Evolutionary conservation across 2,329 filamentous ascomycete species (phyloP).

Genomic region (Graphium sp.): DNA sequence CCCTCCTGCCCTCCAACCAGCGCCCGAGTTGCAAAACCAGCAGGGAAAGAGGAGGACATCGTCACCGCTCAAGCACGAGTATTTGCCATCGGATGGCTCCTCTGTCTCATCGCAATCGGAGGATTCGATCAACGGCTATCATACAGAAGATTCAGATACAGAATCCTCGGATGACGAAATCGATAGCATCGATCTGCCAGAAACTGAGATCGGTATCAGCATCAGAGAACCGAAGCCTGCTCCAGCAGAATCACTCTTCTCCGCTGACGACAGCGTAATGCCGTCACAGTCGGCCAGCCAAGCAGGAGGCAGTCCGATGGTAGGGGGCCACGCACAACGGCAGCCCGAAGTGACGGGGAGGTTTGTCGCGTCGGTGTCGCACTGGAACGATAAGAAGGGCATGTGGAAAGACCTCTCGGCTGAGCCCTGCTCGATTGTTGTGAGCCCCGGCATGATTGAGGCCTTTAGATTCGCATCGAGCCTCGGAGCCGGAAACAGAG

Average conservation of each 20-base stretch:
- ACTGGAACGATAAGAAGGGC: slow-evolving; percentile 43
- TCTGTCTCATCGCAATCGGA: slow-evolving; percentile 46
- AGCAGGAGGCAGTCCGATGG: slow-evolving; percentile 22
- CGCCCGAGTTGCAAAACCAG: slow-evolving; percentile 2
- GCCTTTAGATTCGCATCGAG: slow-evolving; percentile 23
- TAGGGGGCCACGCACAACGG: slow-evolving; percentile 5
- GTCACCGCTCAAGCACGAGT: slow-evolving; percentile 93
- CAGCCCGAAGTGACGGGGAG: slow-evolving; percentile 23
- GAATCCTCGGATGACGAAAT: slow-evolving; percentile 32
- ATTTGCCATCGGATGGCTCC: slow-evolving; percentile 62
- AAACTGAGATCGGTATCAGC: slow-evolving; percentile 40
- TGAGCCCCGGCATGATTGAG: slow-evolving; percentile 42
- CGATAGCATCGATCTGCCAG: slow-evolving; percentile 42
- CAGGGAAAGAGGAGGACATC: slow-evolving; percentile 32
- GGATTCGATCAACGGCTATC: slow-evolving; percentile 31
- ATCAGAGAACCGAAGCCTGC: slow-evolving; percentile 26
- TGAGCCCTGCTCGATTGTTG: slow-evolving; percentile 34
- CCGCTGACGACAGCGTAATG: slow-evolving; percentile 47
- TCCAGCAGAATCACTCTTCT: slow-evolving; percentile 24
- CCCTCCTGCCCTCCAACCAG: slow-evolving; percentile 13
- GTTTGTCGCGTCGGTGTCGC: slow-evolving; percentile 38
- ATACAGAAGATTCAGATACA: slow-evolving; percentile 21
- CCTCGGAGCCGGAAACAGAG: slow-evolving; percentile 6
- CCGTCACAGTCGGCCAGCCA: slow-evolving; percentile 77
- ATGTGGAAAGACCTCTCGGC: slow-evolving; percentile 40